These are phyloP conservation scores for Fibroporia radiculosa DNA, from an alignment of 768 basidiomycete genomes.

Conservation along the genomic window DNA sequence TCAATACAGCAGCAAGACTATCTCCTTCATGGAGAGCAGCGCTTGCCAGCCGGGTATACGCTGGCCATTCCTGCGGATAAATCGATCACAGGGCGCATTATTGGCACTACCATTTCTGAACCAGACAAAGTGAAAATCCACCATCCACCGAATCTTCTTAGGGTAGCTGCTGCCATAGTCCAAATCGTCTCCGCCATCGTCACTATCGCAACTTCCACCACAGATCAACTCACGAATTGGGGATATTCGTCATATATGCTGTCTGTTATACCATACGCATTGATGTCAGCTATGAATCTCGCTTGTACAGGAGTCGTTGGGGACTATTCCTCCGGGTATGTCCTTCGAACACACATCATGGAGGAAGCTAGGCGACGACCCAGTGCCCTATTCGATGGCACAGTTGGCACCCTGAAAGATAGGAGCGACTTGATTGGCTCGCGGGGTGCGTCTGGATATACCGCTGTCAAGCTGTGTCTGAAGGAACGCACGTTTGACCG, in stretches of 20 bases:
- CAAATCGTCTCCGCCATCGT: not conserved
- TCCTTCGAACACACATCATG: not conserved
- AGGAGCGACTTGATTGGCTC: not conserved
- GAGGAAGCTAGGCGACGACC: not conserved
- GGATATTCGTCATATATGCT: conserved; percentile 1
- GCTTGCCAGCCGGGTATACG: not conserved
- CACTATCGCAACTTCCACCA: not conserved
- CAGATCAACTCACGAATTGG: not conserved
- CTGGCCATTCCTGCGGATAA: not conserved
- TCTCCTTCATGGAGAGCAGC: not conserved
- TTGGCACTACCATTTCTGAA: not conserved
- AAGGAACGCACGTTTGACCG: not conserved
- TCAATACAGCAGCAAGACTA: not conserved
- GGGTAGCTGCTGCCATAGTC: not conserved
- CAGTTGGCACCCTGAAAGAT: not conserved
- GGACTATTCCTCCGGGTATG: not conserved
- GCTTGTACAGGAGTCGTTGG: not conserved
- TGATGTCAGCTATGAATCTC: conserved; percentile 2
- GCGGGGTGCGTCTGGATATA: not conserved
- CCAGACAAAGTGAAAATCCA: not conserved
- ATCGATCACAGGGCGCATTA: not conserved
- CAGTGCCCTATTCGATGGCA: not conserved
- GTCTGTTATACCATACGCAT: conserved; percentile 2
- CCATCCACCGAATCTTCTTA: not conserved
- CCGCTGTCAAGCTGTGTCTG: not conserved